Percentiles rank a stretch among this genome's conserved stretches.
Conservation (phyloP, 768 basidiomycete species). For the Pisolithus sp. region DNA sequence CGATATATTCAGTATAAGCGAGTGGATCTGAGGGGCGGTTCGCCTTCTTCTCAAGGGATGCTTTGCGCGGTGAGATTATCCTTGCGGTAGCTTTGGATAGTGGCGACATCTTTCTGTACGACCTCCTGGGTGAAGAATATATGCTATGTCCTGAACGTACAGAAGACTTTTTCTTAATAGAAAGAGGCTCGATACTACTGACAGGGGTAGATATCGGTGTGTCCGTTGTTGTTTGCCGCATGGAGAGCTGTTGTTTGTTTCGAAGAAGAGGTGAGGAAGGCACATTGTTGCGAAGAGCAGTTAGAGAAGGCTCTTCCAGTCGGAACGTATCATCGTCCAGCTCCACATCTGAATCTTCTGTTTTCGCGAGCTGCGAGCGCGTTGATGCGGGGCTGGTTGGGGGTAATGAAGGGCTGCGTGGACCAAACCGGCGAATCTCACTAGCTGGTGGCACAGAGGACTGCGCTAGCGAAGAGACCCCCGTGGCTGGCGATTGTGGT, state of each 20-base stretch:
- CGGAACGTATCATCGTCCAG: slow-evolving; percentile 23
- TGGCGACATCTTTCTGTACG: slow-evolving; percentile 45
- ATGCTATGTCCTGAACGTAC: slow-evolving; percentile 39
- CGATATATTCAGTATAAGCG: slow-evolving; percentile 32
- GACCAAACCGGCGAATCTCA: slow-evolving; percentile 63
- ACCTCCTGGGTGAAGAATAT: slow-evolving; percentile 31
- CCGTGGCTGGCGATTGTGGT: slow-evolving; percentile 33
- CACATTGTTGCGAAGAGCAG: slow-evolving; percentile 19
- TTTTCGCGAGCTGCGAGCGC: slow-evolving; percentile 25
- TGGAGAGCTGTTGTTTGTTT: slow-evolving; percentile 65
- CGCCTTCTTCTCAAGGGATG: slow-evolving; percentile 49
- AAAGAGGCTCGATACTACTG: slow-evolving; percentile 63
- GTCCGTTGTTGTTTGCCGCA: slow-evolving; percentile 46
- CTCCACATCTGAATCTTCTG: slow-evolving; percentile 39
- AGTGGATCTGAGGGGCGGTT: slow-evolving; percentile 17
- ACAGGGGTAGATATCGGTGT: slow-evolving; percentile 43
- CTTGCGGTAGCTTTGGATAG: slow-evolving; percentile 39
- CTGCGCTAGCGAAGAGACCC: slow-evolving; percentile 27
- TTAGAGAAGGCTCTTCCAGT: slow-evolving; percentile 19
- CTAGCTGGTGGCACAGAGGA: slow-evolving; percentile 42
- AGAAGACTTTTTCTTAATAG: slow-evolving; percentile 80
- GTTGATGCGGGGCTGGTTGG: slow-evolving; percentile 33
- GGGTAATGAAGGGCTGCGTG: slow-evolving; percentile 67
- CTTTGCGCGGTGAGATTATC: slow-evolving; percentile 44
- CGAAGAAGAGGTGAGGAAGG: slow-evolving; percentile 53